Evolutionary conservation across 1,284 basidiomycete species (phyloP).

Genomic region (Naganishia cerealis): DNA sequence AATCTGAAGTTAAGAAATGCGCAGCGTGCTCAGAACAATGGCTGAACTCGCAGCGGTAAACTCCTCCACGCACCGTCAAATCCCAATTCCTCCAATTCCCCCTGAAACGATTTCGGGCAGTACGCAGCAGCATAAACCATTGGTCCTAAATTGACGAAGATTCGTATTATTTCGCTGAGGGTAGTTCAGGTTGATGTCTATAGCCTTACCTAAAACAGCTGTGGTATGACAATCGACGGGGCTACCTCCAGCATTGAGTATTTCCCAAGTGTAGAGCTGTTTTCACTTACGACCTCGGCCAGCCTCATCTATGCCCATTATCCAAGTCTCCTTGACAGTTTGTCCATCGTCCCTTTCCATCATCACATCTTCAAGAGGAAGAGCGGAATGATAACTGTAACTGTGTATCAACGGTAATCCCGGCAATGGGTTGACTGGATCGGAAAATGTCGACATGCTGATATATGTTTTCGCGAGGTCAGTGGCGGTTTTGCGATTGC

Average conservation of each 20-base stretch:
- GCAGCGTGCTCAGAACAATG: neutral
- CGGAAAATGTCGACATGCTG: constrained; percentile 31
- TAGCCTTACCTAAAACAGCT: constrained; percentile 17
- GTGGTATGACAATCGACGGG: neutral
- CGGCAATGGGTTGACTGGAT: constrained; percentile 58
- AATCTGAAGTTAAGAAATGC: constrained; percentile 58
- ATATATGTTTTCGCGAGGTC: neutral
- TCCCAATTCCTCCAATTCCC: constrained; percentile 73
- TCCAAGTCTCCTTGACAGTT: constrained; percentile 62
- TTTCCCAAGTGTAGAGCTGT: too few relatives aligned
- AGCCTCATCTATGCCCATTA: constrained; percentile 95
- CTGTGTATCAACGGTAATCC: constrained; percentile 66
- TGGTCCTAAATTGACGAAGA: constrained; percentile 57
- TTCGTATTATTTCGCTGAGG: neutral
- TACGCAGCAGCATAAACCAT: constrained; percentile 95
- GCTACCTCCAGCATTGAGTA: constrained; percentile 8
- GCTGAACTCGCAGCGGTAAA: constrained; percentile 50
- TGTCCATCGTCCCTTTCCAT: constrained; percentile 31
- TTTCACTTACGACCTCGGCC: constrained; percentile 70
- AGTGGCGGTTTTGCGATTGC: too few relatives aligned
- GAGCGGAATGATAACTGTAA: constrained; percentile 82
- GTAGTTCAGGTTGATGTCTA: neutral
- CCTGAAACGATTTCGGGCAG: constrained; percentile 76
- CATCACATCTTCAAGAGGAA: constrained; percentile 56
- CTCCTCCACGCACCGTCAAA: constrained; percentile 65